Base-by-base conservation (phyloP, 1,139 yeast genomes). In the Sugiyamaella novakii region DNA sequence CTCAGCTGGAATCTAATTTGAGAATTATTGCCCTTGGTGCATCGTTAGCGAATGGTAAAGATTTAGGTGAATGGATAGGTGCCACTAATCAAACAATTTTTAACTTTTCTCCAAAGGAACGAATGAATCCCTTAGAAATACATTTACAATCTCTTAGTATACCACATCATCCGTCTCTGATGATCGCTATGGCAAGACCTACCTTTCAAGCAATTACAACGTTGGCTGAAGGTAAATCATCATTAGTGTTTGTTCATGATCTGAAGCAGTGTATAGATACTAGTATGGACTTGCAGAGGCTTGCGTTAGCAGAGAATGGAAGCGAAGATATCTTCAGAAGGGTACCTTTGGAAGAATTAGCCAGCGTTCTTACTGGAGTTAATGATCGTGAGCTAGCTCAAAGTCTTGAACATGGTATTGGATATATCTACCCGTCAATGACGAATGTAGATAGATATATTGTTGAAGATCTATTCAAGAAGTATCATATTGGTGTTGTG, bases 11-110 rank as follows among this genome's bases (percentile, higher is more conserved):
- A 24, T 70, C 68, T 1, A 58, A 58, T 59, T 65, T 4, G 58
- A 72, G 98, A 54, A 68, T 88, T 25, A 77, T 92, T 18, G 91
- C 80, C 0, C 67, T 92, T 12, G 75, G 87, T 1, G 74, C 80
- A 1, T 80, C 96, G 0, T 65, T 91, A 30, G 80, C 94, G 0
- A 85, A 84, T 62, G 87, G 85, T 3, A 75, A 80, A 49, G 96
- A 87, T 56, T 66, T 91, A 54, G 94, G 87, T 1, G 87, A 84
- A 52, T 94, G 98, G 96, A 67, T 92, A 29, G 95, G 94, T 1
- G 83, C 86, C 27, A 72, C 78, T 28, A 74, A 72, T 48, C 73
- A 70, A 33, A 74, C 80, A 40, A 74, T 83, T 3, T 87, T 75
- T 69, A 91, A 88, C 59, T 89, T 85, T 63, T 75, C 81, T 18